Evolutionary conservation across 768 basidiomycete species (phyloP), one percentile per base, ranked within the genome.

Genomic region (Boletus tomentosulus): DNA sequence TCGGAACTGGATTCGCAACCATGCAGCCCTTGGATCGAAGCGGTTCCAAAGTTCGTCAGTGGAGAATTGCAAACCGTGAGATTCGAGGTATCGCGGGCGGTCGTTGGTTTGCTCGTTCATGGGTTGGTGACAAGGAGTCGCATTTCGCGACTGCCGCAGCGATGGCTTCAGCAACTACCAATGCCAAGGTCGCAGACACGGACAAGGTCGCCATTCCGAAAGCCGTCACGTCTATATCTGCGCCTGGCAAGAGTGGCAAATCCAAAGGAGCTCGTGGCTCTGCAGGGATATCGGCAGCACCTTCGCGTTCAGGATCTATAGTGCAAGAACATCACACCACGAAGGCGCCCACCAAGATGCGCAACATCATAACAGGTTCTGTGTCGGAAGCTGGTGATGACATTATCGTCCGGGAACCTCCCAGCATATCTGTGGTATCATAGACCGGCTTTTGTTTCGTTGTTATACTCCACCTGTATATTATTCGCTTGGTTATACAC

Each of bases 121-220:
- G 88, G 88, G 86, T 89, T n/a, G 89, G 89, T 24, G 85, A 84
- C 56, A 89, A 87, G 67, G 87, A 89, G 48, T 89, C 87, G 10
- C 79, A 86, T 47, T 83, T 78, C 54, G 79, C 83, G 7, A 60
- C 69, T 25, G 67, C 72, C 27, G 50, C 69, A 22, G 70, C 71
- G 22, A 56, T 67, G 15, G 49, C 62, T 8, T 55, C 67, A 9
- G 60, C 70, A 13, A 24, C 63, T 3, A 55, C 65, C 25, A 67
- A 64, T 8, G 66, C 72, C 41, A 71, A 62, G 50, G 48, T 51
- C 27, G 56, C 60, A 22, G 70, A 71, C 15, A 54, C 54, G 19
- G 69, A 70, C 51, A 70, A 63, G 56, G 43, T 65, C 30, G 55
- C 60, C 4, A 6, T 59, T 35, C 64, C 76, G 8, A 79, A 79